Percentiles rank a stretch among this genome's conserved stretches.
Evolutionary conservation across 441 rosid species (phyloP).

Genomic region (Raphanus hybrid): DNA sequence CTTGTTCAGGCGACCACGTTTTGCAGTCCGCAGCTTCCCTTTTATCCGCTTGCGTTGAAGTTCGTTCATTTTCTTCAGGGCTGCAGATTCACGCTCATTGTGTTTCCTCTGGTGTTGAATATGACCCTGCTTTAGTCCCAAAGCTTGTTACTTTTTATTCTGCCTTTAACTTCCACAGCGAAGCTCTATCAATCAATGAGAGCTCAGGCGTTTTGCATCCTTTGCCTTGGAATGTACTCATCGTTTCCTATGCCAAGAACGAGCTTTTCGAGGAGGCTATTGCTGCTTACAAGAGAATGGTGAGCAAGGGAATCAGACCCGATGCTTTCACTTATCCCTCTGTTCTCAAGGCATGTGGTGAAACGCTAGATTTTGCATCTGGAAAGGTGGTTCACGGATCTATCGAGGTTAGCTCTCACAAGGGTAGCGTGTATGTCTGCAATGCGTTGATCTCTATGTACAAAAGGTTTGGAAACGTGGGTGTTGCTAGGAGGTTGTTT

Average conservation of each 20-base stretch:
- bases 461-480: slow-evolving; percentile 61
- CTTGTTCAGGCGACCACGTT: slow-evolving; percentile 40
- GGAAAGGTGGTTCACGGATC: slow-evolving; percentile 66
- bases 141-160: slow-evolving; percentile 69
- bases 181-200: slow-evolving; percentile 49
- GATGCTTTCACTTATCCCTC: slow-evolving; percentile 85
- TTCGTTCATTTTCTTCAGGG: slow-evolving; percentile 51
- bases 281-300: slow-evolving; percentile 57
- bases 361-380: slow-evolving; percentile 53
- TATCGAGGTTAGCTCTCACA: slow-evolving; percentile 48
- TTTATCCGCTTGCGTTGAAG: slow-evolving; percentile 52
- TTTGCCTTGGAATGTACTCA: slow-evolving; percentile 77
- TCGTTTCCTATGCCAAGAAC: slow-evolving; percentile 56
- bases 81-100: slow-evolving; percentile 63
- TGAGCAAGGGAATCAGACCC: slow-evolving; percentile 56
- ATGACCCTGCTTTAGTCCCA: slow-evolving; percentile 57
- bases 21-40: slow-evolving; percentile 52
- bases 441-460: slow-evolving; percentile 85
- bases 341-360: slow-evolving; percentile 80
- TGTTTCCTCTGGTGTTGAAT: slow-evolving; percentile 56
- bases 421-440: slow-evolving; percentile 61
- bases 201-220: slow-evolving; percentile 51
- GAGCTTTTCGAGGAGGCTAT: slow-evolving; percentile 54
- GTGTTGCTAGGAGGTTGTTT: slow-evolving; percentile 55
- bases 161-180: slow-evolving; percentile 44